phyloP scores from a whole-genome alignment of 768 basidiomycete species.

The Kwoniella dendrophila region DNA sequence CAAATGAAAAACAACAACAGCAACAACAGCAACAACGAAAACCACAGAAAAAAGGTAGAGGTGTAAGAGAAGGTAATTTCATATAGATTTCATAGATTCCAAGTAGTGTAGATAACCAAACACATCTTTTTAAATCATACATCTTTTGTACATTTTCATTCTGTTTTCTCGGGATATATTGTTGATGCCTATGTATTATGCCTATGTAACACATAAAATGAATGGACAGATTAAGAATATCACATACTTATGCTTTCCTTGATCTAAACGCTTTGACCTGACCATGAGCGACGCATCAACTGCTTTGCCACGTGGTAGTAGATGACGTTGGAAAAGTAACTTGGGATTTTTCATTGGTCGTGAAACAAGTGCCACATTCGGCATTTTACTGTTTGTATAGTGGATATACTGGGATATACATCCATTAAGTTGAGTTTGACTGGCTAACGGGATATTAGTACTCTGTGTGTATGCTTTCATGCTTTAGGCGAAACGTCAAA shows the following conservation, averaged over 20 bases:
- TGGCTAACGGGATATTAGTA: not conserved
- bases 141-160: not conserved
- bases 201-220: too few species aligned
- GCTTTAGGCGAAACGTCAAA: too few species aligned
- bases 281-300: not conserved
- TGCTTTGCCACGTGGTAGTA: not conserved
- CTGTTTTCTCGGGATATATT: not conserved
- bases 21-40: too few species aligned
- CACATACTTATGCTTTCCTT: too few species aligned
- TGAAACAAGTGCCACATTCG: slow-evolving; percentile 20
- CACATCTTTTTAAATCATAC: not conserved
- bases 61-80: slow-evolving; percentile 43
- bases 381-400: slow-evolving; percentile 1
- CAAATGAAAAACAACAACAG: too few species aligned
- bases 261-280: not conserved
- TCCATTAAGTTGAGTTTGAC: not conserved
- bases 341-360: slow-evolving; percentile 20
- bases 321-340: too few species aligned
- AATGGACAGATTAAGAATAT: too few species aligned
- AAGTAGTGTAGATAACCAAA: too few species aligned
- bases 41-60: slow-evolving; percentile 24
- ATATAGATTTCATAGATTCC: slow-evolving; percentile 19
- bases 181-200: not conserved
- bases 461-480: not conserved
- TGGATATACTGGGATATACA: not conserved